Conservation (phyloP, 164 flowering plant species). For the Brasenia schreberi region DNA sequence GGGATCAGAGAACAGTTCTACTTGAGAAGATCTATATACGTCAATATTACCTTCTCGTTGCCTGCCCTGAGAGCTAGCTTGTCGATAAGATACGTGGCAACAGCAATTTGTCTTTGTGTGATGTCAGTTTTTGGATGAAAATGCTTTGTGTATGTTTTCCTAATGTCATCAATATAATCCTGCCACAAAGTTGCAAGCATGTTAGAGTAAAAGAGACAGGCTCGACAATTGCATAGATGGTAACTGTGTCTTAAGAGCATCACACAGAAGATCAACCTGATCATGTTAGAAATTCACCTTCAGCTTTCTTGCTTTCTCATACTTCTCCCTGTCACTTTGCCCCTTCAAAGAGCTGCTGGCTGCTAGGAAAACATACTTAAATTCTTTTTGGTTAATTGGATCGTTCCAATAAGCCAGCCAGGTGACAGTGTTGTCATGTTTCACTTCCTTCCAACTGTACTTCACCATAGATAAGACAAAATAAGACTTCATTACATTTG, state of each 20-base stretch:
- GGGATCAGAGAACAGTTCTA: no score
- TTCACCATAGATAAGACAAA: conserved; percentile 4
- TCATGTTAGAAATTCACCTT: conserved; percentile 33
- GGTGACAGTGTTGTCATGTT: conserved; percentile 96
- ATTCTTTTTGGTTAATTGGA: conserved; percentile 86
- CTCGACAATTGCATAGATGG: no score
- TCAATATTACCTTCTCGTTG: conserved; percentile 79
- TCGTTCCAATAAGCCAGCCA: conserved; percentile 99
- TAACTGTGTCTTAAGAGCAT: no score
- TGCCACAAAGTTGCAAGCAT: conserved; percentile 16
- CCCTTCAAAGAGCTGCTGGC: conserved; percentile 98
- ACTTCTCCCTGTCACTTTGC: conserved; percentile 97
- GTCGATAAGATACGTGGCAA: conserved; percentile 97
- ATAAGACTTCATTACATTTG: neutral
- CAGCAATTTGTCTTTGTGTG: conserved; percentile 70
- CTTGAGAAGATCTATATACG: no score
- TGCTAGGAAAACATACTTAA: conserved; percentile 93
- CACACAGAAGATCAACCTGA: no score
- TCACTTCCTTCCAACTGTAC: conserved; percentile 93
- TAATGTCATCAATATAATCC: conserved; percentile 69
- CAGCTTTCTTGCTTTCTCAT: conserved; percentile 89
- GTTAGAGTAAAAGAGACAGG: no score
- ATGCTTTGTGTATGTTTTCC: conserved; percentile 67
- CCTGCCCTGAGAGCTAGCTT: conserved; percentile 99
- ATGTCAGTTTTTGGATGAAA: conserved; percentile 46